Conservation (phyloP, 805 yeast genomes). For the Myxozyma lipomycoides region DNA sequence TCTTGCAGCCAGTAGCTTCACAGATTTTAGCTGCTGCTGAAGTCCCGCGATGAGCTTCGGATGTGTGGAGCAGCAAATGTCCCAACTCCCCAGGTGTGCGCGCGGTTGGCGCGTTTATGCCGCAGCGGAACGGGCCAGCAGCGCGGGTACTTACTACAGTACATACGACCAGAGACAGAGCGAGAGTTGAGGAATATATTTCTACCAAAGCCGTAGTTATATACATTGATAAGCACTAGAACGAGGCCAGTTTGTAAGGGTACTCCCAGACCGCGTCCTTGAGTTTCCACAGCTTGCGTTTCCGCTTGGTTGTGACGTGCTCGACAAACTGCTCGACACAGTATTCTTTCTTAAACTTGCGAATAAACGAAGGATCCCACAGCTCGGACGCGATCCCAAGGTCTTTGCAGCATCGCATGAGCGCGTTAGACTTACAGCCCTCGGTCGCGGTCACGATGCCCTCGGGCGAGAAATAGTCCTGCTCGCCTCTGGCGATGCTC, state of each 20-base stretch:
- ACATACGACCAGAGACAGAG: background rate
- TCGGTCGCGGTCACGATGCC: constrained; percentile 94
- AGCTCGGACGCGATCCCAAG: constrained; percentile 93
- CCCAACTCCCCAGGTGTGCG: no score
- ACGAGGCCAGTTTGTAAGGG: constrained; percentile 55
- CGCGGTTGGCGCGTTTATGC: background rate
- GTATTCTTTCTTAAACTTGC: constrained; percentile 54
- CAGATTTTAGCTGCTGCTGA: no score
- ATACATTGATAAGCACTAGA: no score
- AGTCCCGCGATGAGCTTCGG: no score
- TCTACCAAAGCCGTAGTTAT: no score
- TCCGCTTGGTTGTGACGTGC: constrained; percentile 72
- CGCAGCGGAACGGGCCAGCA: background rate
- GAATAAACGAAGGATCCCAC: constrained; percentile 93
- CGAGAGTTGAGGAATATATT: no score
- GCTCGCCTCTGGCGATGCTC: constrained; percentile 92
- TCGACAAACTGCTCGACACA: constrained; percentile 86
- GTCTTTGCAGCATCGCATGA: constrained; percentile 98
- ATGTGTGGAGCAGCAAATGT: no score
- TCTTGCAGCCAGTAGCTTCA: no score
- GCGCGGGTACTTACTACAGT: background rate
- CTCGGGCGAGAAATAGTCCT: constrained; percentile 78
- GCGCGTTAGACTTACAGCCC: constrained; percentile 93
- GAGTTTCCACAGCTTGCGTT: constrained; percentile 83
- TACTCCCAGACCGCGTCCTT: constrained; percentile 78